These are phyloP conservation scores for Volvox africanus DNA, from an alignment of 139 green algal species.

Conservation along the genomic window DNA sequence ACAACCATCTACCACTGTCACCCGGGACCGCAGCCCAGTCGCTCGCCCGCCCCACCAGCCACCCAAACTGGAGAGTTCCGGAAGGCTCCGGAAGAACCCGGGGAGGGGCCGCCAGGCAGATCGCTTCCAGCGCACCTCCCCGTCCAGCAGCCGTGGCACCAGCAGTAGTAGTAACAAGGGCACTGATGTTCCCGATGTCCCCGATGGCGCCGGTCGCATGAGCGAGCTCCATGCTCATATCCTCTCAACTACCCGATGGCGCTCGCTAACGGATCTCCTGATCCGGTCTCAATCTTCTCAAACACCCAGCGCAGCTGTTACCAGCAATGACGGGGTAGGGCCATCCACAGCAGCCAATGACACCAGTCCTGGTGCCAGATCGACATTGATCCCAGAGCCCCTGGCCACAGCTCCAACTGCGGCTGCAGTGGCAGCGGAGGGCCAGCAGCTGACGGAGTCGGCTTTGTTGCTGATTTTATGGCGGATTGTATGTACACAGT, in stretches of 20 bases:
- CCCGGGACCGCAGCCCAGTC: neutral
- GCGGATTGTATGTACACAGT: conserved; percentile 8
- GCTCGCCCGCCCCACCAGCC: neutral
- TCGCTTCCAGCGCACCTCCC: neutral
- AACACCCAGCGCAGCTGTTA: neutral
- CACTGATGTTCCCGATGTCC: no score
- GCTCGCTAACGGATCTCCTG: conserved; percentile 1
- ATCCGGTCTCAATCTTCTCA: neutral
- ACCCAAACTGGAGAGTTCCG: neutral
- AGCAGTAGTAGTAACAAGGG: neutral
- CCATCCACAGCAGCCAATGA: neutral
- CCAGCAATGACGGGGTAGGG: no score
- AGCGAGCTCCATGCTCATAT: neutral
- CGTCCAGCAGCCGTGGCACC: neutral
- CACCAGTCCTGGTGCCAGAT: no score
- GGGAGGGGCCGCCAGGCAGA: neutral
- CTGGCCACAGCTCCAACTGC: neutral
- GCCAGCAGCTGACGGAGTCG: neutral
- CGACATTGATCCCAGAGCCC: neutral
- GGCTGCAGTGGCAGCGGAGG: no score
- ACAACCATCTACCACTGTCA: neutral
- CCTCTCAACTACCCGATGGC: neutral
- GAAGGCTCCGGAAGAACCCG: no score
- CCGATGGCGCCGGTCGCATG: no score
- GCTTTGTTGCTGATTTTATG: conserved; percentile 24